Conservation (phyloP, 441 rosid species). For the Omphalea diandra region DNA sequence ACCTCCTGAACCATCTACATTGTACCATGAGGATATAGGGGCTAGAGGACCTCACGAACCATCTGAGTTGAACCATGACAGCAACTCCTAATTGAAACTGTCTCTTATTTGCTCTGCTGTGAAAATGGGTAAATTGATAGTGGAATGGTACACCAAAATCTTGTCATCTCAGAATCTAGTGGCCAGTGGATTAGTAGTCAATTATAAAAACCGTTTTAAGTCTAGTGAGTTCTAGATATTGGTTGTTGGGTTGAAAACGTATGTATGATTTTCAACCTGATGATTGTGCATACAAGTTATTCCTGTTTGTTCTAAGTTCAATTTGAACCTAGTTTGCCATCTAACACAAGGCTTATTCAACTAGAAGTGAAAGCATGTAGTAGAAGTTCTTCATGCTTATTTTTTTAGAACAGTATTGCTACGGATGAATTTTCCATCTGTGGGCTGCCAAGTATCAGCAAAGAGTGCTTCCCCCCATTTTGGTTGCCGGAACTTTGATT, state of each 20-base stretch:
- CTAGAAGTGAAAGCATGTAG: neutral
- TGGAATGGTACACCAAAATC: neutral
- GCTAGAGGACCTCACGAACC: neutral
- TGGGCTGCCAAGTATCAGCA: neutral
- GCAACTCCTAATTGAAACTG: neutral
- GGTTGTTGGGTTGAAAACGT: neutral
- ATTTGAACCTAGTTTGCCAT: neutral
- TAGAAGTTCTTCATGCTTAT: neutral
- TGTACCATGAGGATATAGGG: constrained; percentile 12
- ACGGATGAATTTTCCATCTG: neutral
- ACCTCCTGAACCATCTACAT: constrained; percentile 53
- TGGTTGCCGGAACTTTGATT: neutral
- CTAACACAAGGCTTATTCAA: neutral
- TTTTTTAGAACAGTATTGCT: neutral
- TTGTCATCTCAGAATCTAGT: neutral
- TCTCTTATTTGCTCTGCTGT: neutral
- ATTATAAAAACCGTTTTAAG: neutral
- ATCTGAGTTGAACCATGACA: neutral
- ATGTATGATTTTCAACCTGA: neutral
- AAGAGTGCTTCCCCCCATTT: neutral
- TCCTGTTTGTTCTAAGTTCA: neutral
- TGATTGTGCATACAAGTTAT: neutral
- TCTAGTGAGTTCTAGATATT: neutral
- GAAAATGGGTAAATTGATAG: neutral
- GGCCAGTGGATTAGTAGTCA: neutral